These are phyloP conservation scores for Scytalidium lignicola DNA, from an alignment of 2,329 filamentous ascomycete genomes.

Conservation along the genomic window DNA sequence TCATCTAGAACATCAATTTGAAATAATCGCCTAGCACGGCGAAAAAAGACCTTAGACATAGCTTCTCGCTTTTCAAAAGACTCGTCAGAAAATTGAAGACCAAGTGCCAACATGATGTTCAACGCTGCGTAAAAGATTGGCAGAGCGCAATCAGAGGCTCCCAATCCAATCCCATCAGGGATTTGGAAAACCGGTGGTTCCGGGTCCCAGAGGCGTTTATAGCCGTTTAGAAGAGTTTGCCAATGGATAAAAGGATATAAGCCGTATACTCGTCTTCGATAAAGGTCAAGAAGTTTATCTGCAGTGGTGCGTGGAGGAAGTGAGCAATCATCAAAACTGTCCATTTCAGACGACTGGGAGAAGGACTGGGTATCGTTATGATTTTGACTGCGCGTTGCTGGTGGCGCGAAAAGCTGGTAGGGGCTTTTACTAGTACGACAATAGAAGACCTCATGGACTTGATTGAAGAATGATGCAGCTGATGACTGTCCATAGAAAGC, in stretches of 20 bases:
- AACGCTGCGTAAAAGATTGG: slow-evolving; percentile 18
- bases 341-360: not conserved
- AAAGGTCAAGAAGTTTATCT: slow-evolving; percentile 15
- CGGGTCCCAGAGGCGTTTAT: slow-evolving; percentile 11
- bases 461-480: too few species aligned
- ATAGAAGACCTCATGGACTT: too few species aligned
- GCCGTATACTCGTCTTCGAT: slow-evolving; percentile 16
- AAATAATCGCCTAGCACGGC: slow-evolving; percentile 20
- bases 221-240: slow-evolving; percentile 7
- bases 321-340: slow-evolving; percentile 1
- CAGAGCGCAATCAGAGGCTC: not conserved
- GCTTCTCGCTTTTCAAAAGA: slow-evolving; percentile 2
- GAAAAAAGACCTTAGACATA: slow-evolving; percentile 23
- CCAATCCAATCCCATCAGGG: slow-evolving; percentile 2
- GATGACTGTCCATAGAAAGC: too few species aligned
- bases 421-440: too few species aligned
- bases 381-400: too few species aligned
- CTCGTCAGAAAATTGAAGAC: slow-evolving; percentile 19
- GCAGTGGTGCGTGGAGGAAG: slow-evolving; percentile 13
- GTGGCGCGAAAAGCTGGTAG: too few species aligned
- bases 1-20: slow-evolving; percentile 24
- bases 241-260: slow-evolving; percentile 16
- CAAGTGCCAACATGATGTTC: slow-evolving; percentile 28
- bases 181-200: not conserved
- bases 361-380: too few species aligned